These are phyloP conservation scores for Candida patagonica DNA, from an alignment of 805 yeast species.

Conservation along the genomic window DNA sequence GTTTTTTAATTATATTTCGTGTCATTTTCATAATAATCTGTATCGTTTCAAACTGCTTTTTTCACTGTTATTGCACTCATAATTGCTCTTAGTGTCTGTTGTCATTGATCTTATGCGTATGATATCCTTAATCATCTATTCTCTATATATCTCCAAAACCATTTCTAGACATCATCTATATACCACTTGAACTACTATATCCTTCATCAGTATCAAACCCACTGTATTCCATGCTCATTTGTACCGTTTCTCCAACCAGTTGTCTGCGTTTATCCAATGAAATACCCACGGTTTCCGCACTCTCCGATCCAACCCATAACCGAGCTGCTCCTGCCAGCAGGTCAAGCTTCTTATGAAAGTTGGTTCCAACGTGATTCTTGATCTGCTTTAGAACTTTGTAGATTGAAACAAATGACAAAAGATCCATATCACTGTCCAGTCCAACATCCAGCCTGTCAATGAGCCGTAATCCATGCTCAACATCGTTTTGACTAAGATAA, in stretches of 20 bases:
- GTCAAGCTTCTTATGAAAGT: conserved; percentile 16
- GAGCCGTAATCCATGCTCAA: conserved; percentile 11
- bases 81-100: no score
- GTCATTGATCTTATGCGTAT: no score
- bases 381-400: conserved; percentile 16
- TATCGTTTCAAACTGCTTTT: no score
- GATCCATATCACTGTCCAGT: conserved; percentile 18
- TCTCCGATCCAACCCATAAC: conserved; percentile 29
- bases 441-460: conserved; percentile 7
- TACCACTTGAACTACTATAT: no score
- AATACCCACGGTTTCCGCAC: conserved; percentile 23
- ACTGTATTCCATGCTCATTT: conserved; percentile 24
- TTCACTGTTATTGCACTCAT: no score
- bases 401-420: conserved; percentile 27
- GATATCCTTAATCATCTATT: no score
- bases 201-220: conserved; percentile 25
- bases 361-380: conserved; percentile 10
- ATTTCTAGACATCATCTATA: no score
- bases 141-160: no score
- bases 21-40: no score
- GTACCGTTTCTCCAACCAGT: conserved; percentile 26
- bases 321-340: conserved; percentile 20
- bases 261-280: conserved; percentile 20
- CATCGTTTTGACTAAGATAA: conserved; percentile 12
- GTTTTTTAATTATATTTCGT: no score